Percentiles rank a stretch among this genome's conserved stretches.
Conservation (phyloP, 225 moss, liverwort and hornwort genomes). For the Polytrichum commune region DNA sequence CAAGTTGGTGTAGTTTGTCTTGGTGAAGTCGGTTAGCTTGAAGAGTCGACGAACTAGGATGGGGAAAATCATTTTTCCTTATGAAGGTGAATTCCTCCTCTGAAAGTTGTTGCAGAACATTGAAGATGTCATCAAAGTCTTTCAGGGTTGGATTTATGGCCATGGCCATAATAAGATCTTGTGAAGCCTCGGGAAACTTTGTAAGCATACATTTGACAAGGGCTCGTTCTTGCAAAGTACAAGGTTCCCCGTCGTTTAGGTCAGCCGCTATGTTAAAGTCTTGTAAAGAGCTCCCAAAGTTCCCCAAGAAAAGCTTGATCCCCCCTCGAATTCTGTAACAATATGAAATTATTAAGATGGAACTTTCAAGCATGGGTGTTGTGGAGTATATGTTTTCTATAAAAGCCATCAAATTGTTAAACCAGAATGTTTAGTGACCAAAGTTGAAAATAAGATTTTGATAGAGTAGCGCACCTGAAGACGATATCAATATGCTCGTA, state of each 20-base stretch:
- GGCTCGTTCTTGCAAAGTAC: conserved; percentile 8
- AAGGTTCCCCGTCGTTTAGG: not conserved
- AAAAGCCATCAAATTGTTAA: too few relatives aligned
- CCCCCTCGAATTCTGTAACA: conserved; percentile 11
- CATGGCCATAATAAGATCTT: not conserved
- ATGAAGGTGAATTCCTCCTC: too few relatives aligned
- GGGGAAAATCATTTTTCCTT: not conserved
- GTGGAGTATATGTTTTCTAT: too few relatives aligned
- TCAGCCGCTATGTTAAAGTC: conserved; percentile 6
- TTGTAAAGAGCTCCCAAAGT: conserved; percentile 10
- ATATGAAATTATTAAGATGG: too few relatives aligned
- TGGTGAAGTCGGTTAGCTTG: not conserved
- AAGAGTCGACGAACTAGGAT: not conserved
- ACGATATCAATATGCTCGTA: not conserved
- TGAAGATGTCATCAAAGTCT: not conserved
- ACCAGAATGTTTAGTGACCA: not conserved
- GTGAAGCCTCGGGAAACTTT: conserved; percentile 12
- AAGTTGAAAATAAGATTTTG: not conserved
- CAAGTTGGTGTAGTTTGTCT: not conserved
- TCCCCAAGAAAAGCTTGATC: conserved; percentile 8
- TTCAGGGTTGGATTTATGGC: not conserved
- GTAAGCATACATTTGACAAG: conserved; percentile 9
- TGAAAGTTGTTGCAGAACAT: not conserved
- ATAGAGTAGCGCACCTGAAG: conserved; percentile 1
- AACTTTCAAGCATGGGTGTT: too few relatives aligned